These are phyloP conservation scores for Podospora pseudocomata DNA, from an alignment of 495 filamentous ascomycete genomes.

Conservation along the genomic window DNA sequence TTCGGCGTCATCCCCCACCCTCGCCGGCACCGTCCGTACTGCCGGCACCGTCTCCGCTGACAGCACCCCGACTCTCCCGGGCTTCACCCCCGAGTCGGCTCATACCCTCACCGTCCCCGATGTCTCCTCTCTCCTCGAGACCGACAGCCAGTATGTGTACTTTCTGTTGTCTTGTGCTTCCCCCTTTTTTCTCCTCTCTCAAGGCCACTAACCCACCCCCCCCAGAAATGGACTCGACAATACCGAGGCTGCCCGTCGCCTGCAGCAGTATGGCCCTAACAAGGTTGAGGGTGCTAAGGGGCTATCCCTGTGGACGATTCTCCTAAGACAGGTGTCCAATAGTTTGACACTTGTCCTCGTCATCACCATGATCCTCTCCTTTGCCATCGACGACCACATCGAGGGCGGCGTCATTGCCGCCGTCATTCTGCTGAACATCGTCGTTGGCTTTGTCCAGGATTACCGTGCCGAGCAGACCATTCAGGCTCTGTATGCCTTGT, in stretches of 20 bases:
- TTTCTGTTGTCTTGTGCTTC: neutral
- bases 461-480: conserved; percentile 85
- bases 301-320: conserved; percentile 52
- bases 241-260: conserved; percentile 41
- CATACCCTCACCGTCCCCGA: conserved; percentile 30
- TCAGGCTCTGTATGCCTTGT: conserved; percentile 71
- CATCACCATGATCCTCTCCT: conserved; percentile 78
- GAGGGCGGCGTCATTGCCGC: conserved; percentile 80
- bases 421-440: conserved; percentile 79
- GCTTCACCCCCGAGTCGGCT: conserved; percentile 24
- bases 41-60: conserved; percentile 13
- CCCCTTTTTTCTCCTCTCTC: neutral
- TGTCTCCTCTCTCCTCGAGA: conserved; percentile 26
- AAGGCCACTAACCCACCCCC: neutral
- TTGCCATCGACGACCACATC: conserved; percentile 74
- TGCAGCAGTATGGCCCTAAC: conserved; percentile 49
- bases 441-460: conserved; percentile 75
- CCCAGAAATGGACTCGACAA: conserved; percentile 39
- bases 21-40: conserved; percentile 26
- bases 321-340: conserved; percentile 55
- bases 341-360: conserved; percentile 59
- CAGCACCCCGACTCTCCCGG: conserved; percentile 14
- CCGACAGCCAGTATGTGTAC: conserved; percentile 19
- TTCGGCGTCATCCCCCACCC: conserved; percentile 26
- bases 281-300: conserved; percentile 49